Base-by-base conservation (phyloP, 192 early-diverging fungal species). In the Gaertneriomyces sp. region DNA sequence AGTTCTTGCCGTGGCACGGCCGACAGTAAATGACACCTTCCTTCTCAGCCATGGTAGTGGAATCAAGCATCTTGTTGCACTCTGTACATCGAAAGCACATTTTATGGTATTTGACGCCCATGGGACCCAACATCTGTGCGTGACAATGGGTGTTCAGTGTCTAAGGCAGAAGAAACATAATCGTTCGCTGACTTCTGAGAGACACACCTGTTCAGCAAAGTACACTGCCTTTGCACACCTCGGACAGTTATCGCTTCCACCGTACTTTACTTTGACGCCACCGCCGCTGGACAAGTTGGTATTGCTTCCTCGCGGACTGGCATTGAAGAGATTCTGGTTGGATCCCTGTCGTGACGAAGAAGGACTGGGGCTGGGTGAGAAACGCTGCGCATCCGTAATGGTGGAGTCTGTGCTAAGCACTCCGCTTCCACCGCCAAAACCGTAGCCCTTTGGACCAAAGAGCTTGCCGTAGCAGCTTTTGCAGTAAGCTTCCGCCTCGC, bases 381-480 rank as follows among this genome's bases (percentile, higher is more conserved):
- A 75, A 38, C 67, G 67, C 51, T 75, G 74, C 6, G 64, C 58
- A 40, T 66, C 54, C 5, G 72, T 74, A 42, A 77, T 63, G 4
- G 64, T 45, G 12, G 62, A 51, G 68, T 73, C 77, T 6, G 63
- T 76, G 60, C 14, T 62, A 16, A 77, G 68, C 10, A 68, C 42
- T 10, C 60, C 67, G 7, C 60, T 64, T 8, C 73, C 71, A 38
- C 54, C 38, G 41, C 78, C 74, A 53, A 46, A 76, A 49, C 76
- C 76, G 66, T 78, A 78, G 9, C 78, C 76, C 49, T 77, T 79
- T 16, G 81, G 81, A 51, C 81, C 81, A 74, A 78, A 82, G 14
- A 79, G 51, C 61, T 76, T 77, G 6, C 67, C 77, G 50, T 81
- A 79, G 54, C 80, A 81, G 5, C 62, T 75, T 64, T 79, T 79